Percentiles rank a stretch among this genome's conserved stretches.
These are phyloP conservation scores for Cladosporium halotolerans DNA, from an alignment of 2,329 filamentous ascomycete species.

Conservation along the genomic window DNA sequence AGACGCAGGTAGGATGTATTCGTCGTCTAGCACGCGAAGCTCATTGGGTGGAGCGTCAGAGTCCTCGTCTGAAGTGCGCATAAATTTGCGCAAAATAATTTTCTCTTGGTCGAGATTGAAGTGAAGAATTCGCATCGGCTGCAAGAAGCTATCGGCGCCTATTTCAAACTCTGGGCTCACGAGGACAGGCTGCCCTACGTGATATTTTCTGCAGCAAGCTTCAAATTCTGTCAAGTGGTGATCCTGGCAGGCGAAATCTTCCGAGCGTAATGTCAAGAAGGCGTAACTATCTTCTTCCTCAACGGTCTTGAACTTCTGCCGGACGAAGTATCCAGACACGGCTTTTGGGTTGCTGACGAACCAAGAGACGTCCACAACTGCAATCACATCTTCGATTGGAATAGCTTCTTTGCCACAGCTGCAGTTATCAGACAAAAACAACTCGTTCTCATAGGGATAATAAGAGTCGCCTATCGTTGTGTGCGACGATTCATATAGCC, in stretches of 20 bases:
- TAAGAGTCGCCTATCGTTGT: slow-evolving; percentile 62
- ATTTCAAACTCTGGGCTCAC: neutral
- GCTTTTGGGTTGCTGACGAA: slow-evolving; percentile 49
- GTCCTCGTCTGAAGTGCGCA: neutral
- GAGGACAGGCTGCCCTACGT: neutral
- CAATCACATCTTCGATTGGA: slow-evolving; percentile 49
- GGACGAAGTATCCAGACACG: slow-evolving; percentile 54
- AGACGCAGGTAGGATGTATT: neutral
- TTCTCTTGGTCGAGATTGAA: neutral
- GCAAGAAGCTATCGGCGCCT: neutral
- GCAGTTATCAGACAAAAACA: slow-evolving; percentile 73
- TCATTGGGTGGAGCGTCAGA: slow-evolving; percentile 46
- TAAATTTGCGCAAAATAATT: neutral
- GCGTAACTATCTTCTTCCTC: slow-evolving; percentile 42
- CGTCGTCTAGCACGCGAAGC: slow-evolving; percentile 49
- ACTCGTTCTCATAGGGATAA: slow-evolving; percentile 65
- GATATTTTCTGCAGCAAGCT: neutral
- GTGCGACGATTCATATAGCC: slow-evolving; percentile 66
- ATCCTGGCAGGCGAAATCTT: neutral
- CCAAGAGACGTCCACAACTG: slow-evolving; percentile 51
- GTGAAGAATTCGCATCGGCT: neutral
- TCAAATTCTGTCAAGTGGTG: neutral
- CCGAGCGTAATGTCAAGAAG: slow-evolving; percentile 52
- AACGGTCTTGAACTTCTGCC: slow-evolving; percentile 59
- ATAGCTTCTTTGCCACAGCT: slow-evolving; percentile 56